Evolutionary conservation across 176 grass and related monocot species (phyloP), one percentile per base, ranked within the genome.

Genomic region (Oryza brachyantha): DNA sequence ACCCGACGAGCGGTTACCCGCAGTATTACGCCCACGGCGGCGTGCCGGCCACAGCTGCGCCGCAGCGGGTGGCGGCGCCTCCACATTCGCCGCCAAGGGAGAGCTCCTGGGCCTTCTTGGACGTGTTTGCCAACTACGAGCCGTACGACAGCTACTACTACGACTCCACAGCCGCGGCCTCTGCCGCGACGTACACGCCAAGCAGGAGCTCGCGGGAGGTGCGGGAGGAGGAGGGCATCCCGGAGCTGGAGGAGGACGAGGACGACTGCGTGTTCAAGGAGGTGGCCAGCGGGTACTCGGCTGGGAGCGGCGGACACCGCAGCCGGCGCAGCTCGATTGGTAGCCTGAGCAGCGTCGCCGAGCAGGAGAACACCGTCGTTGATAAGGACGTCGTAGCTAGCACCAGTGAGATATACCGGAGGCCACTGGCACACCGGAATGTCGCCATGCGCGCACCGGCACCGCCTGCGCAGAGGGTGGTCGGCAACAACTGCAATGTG

Each of bases 151-250:
- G 38, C 43, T 54, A 55, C 63, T 87, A 83, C 60, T 77, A 75
- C 81, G 27, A 75, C 61, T 19, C 76, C 34, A 10, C 74, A 1
- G 26, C 75, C 0, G 5, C 80, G 4, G 24, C 66, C 0, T 67
- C 72, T 0, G 66, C 84, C 17, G 41, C 63, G 5, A 22, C 74
- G 68, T 91, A 93, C 75, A 91, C 88, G 39, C 92, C 92, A 25
- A 98, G 96, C 83, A 69, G 90, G 21, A 95, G 88, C 81, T 98
- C 92, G n/a, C 76, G 60, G 31, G 92, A 98, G 85, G 87, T 94
- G 85, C 82, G 96, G 82, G 92, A 95, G 64, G 92, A 93, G 88
- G 96, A 98, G 84, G 96, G 96, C 13, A 95, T 98, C 72, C 96
- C 96, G 5, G 96, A 95, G 8, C 86, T 98, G 9, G 96, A 99